Percentiles rank a stretch among this genome's conserved stretches.
These are phyloP conservation scores for Hyaloscypha bicolor DNA, from an alignment of 495 filamentous ascomycete genomes.

Conservation along the genomic window DNA sequence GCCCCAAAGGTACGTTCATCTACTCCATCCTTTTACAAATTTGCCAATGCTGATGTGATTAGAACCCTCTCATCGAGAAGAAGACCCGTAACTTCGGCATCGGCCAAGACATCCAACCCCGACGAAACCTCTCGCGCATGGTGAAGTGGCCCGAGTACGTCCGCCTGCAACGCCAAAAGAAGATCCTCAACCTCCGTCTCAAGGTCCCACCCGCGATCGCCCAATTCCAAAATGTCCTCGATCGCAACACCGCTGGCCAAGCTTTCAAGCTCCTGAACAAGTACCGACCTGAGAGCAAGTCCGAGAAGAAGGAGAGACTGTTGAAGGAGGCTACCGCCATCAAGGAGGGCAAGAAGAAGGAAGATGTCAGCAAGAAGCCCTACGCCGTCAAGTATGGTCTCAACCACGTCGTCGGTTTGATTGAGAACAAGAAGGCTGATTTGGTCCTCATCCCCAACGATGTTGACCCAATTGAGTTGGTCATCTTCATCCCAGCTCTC, in stretches of 20 bases:
- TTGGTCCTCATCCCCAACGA: conserved; percentile 99
- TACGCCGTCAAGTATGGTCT: conserved; percentile 99
- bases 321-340: conserved; percentile 96
- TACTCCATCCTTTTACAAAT: not conserved
- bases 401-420: conserved; percentile 98
- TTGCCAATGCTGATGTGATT: conserved; percentile 37
- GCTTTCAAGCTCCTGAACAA: conserved; percentile 99
- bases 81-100: conserved; percentile 97
- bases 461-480: conserved; percentile 99
- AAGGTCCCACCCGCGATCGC: conserved; percentile 98
- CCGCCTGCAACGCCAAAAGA: conserved; percentile 98
- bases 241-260: conserved; percentile 98
- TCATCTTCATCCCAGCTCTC: conserved; percentile 97
- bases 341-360: conserved; percentile 99
- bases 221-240: conserved; percentile 95
- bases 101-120: conserved; percentile 97
- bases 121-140: conserved; percentile 97
- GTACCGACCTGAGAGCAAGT: conserved; percentile 98
- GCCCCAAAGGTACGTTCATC: conserved; percentile 76
- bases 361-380: conserved; percentile 99
- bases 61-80: conserved; percentile 99
- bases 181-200: conserved; percentile 97
- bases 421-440: conserved; percentile 99
- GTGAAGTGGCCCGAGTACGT: conserved; percentile 99
- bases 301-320: conserved; percentile 99